Percentiles rank a stretch among this genome's conserved stretches.
Evolutionary conservation across 768 basidiomycete genomes (phyloP).

Genomic region (Tricholoma furcatifolium): DNA sequence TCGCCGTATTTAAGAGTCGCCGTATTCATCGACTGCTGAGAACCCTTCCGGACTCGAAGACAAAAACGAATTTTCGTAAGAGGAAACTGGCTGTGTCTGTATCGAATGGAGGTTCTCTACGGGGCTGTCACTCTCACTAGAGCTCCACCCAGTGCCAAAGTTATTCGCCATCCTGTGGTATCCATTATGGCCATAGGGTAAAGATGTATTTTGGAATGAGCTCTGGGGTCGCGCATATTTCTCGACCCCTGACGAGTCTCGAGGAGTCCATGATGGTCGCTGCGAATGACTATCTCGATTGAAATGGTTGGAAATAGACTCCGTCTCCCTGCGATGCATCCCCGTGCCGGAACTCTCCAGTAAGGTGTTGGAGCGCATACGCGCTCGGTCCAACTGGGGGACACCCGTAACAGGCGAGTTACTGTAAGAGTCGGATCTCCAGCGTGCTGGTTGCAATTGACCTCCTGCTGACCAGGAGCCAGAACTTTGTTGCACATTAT

Average conservation of each 20-base stretch:
- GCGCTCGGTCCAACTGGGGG: constrained; percentile 34
- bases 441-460: constrained; percentile 35
- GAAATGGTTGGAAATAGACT: constrained; percentile 20
- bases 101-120: constrained; percentile 33
- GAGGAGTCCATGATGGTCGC: constrained; percentile 37
- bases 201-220: constrained; percentile 32
- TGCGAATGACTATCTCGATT: constrained; percentile 32
- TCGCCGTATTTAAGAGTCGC: constrained; percentile 29
- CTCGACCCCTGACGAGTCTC: constrained; percentile 29
- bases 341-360: constrained; percentile 29
- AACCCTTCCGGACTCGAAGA: constrained; percentile 44
- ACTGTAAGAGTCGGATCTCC: constrained; percentile 36
- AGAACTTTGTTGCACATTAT: constrained; percentile 21
- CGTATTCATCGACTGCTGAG: constrained; percentile 41
- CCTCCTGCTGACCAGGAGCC: constrained; percentile 36
- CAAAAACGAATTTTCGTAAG: constrained; percentile 24
- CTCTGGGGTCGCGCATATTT: constrained; percentile 33
- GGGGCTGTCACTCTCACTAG: constrained; percentile 28
- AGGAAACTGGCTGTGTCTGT: constrained; percentile 14
- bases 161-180: constrained; percentile 36
- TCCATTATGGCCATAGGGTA: constrained; percentile 33
- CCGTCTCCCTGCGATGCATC: constrained; percentile 31
- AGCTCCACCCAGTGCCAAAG: constrained; percentile 41
- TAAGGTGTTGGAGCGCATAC: constrained; percentile 35
- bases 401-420: constrained; percentile 16